Conservation (phyloP, 2,329 filamentous ascomycete species). For the Pseudocercospora macadamiae region DNA sequence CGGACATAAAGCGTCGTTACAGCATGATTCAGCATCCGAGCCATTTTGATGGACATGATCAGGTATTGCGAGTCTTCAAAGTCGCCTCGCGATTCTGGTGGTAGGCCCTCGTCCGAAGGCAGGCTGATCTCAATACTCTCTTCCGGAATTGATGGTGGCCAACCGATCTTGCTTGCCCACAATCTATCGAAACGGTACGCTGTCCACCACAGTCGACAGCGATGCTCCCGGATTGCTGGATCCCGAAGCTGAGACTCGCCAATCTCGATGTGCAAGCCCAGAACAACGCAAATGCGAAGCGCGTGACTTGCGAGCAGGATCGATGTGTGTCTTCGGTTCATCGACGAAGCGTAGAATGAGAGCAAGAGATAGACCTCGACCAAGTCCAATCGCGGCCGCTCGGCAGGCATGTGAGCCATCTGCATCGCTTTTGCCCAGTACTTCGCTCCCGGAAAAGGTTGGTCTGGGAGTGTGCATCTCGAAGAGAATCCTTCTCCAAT, state of each 20-base stretch:
- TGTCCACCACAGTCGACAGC: constrained; percentile 42
- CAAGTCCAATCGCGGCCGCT: constrained; percentile 48
- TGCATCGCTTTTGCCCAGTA: constrained; percentile 50
- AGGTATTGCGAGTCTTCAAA: constrained; percentile 45
- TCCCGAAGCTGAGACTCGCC: constrained; percentile 47
- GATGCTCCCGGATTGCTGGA: constrained; percentile 36
- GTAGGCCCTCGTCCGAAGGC: constrained; percentile 42
- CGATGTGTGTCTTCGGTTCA: constrained; percentile 52
- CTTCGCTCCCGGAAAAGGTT: constrained; percentile 47
- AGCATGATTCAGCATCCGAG: constrained; percentile 36
- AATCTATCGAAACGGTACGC: constrained; percentile 40
- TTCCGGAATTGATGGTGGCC: constrained; percentile 38
- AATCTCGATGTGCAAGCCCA: constrained; percentile 49
- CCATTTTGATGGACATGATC: constrained; percentile 45
- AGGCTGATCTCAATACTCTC: constrained; percentile 47
- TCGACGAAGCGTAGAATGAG: constrained; percentile 50
- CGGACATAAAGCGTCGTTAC: constrained; percentile 37
- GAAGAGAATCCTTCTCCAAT: constrained; percentile 53
- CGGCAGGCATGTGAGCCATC: constrained; percentile 45
- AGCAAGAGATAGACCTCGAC: constrained; percentile 51
- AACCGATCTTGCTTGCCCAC: constrained; percentile 41
- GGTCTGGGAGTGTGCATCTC: constrained; percentile 39
- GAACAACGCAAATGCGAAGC: constrained; percentile 48
- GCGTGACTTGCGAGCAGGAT: constrained; percentile 51
- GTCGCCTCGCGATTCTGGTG: constrained; percentile 27